Evolutionary conservation across 768 basidiomycete species (phyloP), one percentile per base, ranked within the genome.

Genomic region (Podaxis carcinomalis): DNA sequence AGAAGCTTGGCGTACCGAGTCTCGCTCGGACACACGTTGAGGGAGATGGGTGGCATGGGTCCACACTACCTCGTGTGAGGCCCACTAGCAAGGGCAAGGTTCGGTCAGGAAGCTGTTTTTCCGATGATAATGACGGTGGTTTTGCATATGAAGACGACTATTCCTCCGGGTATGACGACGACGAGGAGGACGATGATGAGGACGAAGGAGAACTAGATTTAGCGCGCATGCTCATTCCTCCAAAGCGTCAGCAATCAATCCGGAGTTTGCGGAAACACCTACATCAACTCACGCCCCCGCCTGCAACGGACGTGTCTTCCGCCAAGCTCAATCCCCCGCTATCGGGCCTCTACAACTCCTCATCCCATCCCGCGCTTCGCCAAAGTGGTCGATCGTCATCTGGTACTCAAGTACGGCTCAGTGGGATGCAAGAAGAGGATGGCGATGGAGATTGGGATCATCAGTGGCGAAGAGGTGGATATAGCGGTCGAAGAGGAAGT

Each of bases 201-300:
- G 77, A 75, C 5, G 77, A 77, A 5, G 76, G 77, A 14, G 89
- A 90, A 67, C 74, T 90, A 50, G 81, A 85, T 67, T 77, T 91
- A 42, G 85, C 87, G 14, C 79, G 80, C 27, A 78, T 91, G 58
- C 82, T 92, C 37, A 83, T 88, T 27, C 87, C 84, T 6, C 80
- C 90, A 19, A 88, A 85, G 69, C 78, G 89, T 27, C 89, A 92
- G 68, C 80, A 85, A 62, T 90, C 89, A 16, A 90, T 91, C 63
- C 82, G 78, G 65, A 90, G 88, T 69, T 73, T 92, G 59, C 77
- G 88, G 59, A 85, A 77, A 62, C 89, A 90, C 66, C 75, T 91
- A 19, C 64, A 62, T 10, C 62, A 64, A 1, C 37, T 32, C 14
- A 54, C 25, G 5, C 27, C 47, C 23, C 47, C 47, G 4, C 27